Evolutionary conservation across 768 basidiomycete genomes (phyloP).

Genomic region (Rhodotorula paludigena): DNA sequence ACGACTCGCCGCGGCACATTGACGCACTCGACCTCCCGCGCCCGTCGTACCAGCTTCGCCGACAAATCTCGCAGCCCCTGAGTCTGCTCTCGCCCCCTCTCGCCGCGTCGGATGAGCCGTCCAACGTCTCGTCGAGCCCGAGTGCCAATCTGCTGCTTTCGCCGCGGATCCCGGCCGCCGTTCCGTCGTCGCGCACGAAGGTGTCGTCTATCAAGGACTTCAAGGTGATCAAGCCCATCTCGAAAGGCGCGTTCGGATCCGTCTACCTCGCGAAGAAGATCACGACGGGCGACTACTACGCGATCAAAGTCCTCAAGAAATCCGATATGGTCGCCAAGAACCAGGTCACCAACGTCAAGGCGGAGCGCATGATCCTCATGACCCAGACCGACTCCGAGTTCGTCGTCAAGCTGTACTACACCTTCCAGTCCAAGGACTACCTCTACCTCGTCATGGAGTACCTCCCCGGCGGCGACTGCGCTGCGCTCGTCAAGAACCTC

Average conservation of each 20-base stretch:
- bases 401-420: slow-evolving; percentile 95
- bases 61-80: slow-evolving; percentile 21
- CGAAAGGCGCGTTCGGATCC: slow-evolving; percentile 92
- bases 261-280: slow-evolving; percentile 99
- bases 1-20: slow-evolving; percentile 21
- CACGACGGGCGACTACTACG: slow-evolving; percentile 95
- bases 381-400: slow-evolving; percentile 88
- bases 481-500: slow-evolving; percentile 91
- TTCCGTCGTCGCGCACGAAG: slow-evolving; percentile 69
- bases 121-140: slow-evolving; percentile 22
- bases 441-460: slow-evolving; percentile 99
- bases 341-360: slow-evolving; percentile 99
- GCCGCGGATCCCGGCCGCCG: slow-evolving; percentile 73
- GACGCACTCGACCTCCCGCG: slow-evolving; percentile 35
- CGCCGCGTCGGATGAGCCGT: not conserved
- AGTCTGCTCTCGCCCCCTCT: slow-evolving; percentile 25
- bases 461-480: slow-evolving; percentile 95
- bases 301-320: slow-evolving; percentile 99
- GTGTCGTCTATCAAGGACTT: slow-evolving; percentile 97
- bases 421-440: slow-evolving; percentile 99
- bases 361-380: slow-evolving; percentile 99
- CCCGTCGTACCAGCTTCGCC: slow-evolving; percentile 15
- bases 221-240: slow-evolving; percentile 98
- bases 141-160: slow-evolving; percentile 53
- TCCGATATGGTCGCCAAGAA: slow-evolving; percentile 99